phyloP scores from a whole-genome alignment of 2,329 filamentous ascomycete species.

The Colletotrichum sp. region DNA sequence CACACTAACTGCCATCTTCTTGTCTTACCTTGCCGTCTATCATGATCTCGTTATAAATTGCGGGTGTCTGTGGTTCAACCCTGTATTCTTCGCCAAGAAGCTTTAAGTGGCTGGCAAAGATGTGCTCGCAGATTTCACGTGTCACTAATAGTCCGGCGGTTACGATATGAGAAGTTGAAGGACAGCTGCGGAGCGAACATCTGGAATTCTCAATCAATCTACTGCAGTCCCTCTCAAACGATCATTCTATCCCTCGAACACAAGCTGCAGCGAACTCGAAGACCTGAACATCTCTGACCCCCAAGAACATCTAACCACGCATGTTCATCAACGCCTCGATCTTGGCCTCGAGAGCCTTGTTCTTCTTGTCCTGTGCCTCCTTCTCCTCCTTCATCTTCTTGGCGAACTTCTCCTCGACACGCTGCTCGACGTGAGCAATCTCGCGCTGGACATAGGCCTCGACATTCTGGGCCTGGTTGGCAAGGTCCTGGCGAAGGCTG shows the following conservation, averaged over 20 bases:
- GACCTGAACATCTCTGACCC: neutral
- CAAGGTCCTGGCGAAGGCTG: too few species aligned
- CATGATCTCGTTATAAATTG: neutral
- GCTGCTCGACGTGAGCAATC: too few species aligned
- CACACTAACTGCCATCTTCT: neutral
- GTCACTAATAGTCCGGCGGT: neutral
- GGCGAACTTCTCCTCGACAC: too few species aligned
- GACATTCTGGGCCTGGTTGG: too few species aligned
- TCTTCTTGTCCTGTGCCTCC: too few species aligned
- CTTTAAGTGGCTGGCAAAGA: too few species aligned
- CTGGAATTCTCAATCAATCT: neutral
- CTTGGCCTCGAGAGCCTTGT: too few species aligned
- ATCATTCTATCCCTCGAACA: neutral
- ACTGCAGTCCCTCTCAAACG: rapidly evolving
- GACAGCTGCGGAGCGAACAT: neutral
- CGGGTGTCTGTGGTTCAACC: neutral
- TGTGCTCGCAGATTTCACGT: neutral
- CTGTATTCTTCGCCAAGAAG: too few species aligned
- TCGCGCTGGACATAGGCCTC: too few species aligned
- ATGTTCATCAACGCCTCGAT: neutral
- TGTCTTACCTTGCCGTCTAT: neutral
- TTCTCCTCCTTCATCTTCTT: too few species aligned
- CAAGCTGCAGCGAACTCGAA: neutral
- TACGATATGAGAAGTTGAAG: rapidly evolving
- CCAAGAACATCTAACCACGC: neutral